Base-by-base conservation (phyloP, 768 basidiomycete species). In the Sistotremastrum niveocremeum region DNA sequence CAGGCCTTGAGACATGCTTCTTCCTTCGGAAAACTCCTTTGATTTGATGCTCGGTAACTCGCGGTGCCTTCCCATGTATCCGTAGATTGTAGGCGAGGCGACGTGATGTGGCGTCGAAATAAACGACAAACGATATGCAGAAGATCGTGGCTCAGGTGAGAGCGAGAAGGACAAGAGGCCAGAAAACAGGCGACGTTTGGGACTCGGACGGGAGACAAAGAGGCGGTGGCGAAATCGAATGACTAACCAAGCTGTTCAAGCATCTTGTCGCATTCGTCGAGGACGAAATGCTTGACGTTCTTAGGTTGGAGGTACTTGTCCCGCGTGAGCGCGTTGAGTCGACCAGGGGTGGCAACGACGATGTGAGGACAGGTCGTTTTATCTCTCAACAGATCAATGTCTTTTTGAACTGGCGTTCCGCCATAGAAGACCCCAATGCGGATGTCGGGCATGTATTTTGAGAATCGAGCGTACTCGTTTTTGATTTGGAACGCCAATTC, bases 251-350 rank as follows among this genome's bases (percentile, higher is more conserved):
- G 91, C 79, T 91, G 86, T 77, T 99, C 95, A 63, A 99, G 84
- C 90, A 99, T 97, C 79, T 99, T 99, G 77, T 99, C 95, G 77
- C 95, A 99, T 72, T 99, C 95, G 77, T 99, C 95, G 64, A 99
- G 73, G 47, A 95, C 91, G 68, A 99, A 99, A 72, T 98, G 94
- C 70, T 98, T 98, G 65, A 98, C 90, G 60, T 87, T 81, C 68
- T 86, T 86, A 53, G 87, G 86, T 61, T 95, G 89, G 66, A 99
- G 64, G 57, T 84, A 76, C 73, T 98, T 98, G 69, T 98, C 95
- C 54, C 94, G 75, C 42, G 83, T 79, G 55, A 99, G 82, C 46
- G 93, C 94, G 62, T 97, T 95, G 62, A 97, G 73, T 49, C 95
- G 84, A 56, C 95, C 95, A 42, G 95, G 95, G 10, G 95, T 99